Evolutionary conservation across 2,329 filamentous ascomycete genomes (phyloP), one percentile per base, ranked within the genome.

Genomic region (Pseudocercospora crystallina): DNA sequence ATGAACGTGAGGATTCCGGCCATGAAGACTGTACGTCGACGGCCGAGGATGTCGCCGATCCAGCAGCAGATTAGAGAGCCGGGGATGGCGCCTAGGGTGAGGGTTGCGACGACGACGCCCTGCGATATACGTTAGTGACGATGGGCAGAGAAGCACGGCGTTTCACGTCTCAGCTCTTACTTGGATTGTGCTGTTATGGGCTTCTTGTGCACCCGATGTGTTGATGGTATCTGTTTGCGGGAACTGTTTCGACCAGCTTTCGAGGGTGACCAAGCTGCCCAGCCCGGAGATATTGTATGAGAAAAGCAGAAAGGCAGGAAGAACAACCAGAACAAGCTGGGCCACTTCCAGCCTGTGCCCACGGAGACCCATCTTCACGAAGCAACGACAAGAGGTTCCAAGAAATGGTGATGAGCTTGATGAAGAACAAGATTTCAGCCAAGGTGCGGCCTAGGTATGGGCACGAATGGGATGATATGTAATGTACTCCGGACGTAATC

Each of bases 211-310:
- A 1, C 75, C 76, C 1, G 55, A 65, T 14, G 43, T 51, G 34
- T 56, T 40, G 1, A 72, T 68, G 0, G 76, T 79, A 61, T 80
- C 70, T 58, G 79, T 77, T 43, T 69, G 59, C 2, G 77, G 77
- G 54, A 80, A 78, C 49, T 71, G 69, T 53, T 71, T 62, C 39
- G 68, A 65, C 68, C 69, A 73, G 49, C 67, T 65, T 4, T 54
- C 43, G 2, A 70, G 61, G 49, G 73, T 65, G 53, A 74, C 58
- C 12, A 79, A 66, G 11, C 76, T 75, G 39, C 76, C 76, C 15
- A 75, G 69, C 39, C 73, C 74, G 39, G 73, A 73, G 58, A 78
- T 74, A 60, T 80, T 78, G 68, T 79, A 80, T 47, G 76, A 76
- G 56, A 76, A 78, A 38, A 76, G 67, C 46, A 77, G 71, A 53